phyloP scores from a whole-genome alignment of 495 filamentous ascomycete genomes.

The Penicillium diatomitis region DNA sequence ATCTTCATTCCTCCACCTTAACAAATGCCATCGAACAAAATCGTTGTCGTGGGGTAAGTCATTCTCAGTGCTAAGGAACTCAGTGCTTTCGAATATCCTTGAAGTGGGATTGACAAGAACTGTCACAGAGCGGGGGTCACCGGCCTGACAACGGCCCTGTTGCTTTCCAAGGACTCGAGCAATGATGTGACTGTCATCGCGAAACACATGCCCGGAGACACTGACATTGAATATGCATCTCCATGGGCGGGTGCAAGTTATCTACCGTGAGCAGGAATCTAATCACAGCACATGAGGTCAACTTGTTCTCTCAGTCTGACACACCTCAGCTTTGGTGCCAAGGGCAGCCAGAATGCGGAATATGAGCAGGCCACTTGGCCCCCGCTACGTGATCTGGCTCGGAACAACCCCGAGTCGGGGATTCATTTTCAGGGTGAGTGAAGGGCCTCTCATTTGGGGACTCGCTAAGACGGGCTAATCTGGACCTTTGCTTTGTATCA shows the following conservation, averaged over 20 bases:
- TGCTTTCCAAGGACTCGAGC: conserved; percentile 56
- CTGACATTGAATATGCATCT: conserved; percentile 86
- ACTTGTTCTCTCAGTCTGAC: background rate
- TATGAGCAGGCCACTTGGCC: conserved; percentile 60
- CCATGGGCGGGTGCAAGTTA: conserved; percentile 94
- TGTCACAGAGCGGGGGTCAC: conserved; percentile 67
- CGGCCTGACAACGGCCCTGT: conserved; percentile 75
- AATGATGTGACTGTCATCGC: conserved; percentile 70
- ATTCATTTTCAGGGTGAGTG: conserved; percentile 68
- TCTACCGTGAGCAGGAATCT: conserved; percentile 49
- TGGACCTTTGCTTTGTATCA: background rate
- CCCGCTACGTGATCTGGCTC: conserved; percentile 50
- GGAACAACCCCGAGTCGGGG: conserved; percentile 71
- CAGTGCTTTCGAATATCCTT: background rate
- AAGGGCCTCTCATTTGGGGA: background rate
- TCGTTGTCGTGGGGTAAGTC: background rate
- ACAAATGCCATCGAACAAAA: conserved; percentile 1
- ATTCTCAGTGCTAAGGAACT: background rate
- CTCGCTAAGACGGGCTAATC: no score
- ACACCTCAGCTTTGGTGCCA: conserved; percentile 36
- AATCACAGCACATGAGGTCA: background rate
- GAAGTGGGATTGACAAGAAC: no score
- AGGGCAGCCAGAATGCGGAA: conserved; percentile 37
- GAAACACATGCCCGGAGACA: conserved; percentile 42
- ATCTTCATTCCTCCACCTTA: background rate